Evolutionary conservation across 805 yeast genomes (phyloP), one percentile per base, ranked within the genome.

Genomic region (Suhomyces vadensis): DNA sequence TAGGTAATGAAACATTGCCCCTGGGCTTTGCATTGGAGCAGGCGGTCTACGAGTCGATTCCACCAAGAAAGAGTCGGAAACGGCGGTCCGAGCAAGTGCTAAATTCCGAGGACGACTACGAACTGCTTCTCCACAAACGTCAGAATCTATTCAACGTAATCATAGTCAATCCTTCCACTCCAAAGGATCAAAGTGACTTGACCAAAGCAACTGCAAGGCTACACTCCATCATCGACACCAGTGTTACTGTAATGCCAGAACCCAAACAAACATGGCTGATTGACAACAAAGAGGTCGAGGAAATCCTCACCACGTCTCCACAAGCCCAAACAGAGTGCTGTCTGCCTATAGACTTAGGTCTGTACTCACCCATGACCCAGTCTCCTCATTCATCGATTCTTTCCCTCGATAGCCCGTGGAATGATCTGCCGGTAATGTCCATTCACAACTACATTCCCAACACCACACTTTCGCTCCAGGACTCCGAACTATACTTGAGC

Each of bases 401-500:
- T 14, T 19, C 38, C 1, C 7, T 20, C 11, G 39, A 17, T 8
- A 39, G 37, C 35, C 42, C 42, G 3, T 23, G 20, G 37, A 39
- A 14, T n/a, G 42, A 31, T 13, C 10, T 17, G 20, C 26, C 23
- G 3, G 19, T 45, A 5, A n/a, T 38, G 8, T 16, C 42, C 13
- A 36, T 37, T 16, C 41, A 47, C 26, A 46, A 43, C 14, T 36
- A 43, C 24, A 13, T 49, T 10, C 44, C 49, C 14, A 36, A 37
- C 29, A 10, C 33, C 14, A 37, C 37, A 4, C 27, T 52, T 8
- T 24, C 50, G 3, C 14, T 29, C 1, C 43, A 37, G 17, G 49
- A 44, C 23, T 22, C 51, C 14, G 37, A 44, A 19, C 27, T 53
- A 16, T 47, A 44, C 44, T 42, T 51, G 26, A 43, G 41, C 24